Percentiles rank a stretch among this genome's conserved stretches.
phyloP scores from a whole-genome alignment of 306 rosid genomes.

The Ammopiptanthus mongolicus region DNA sequence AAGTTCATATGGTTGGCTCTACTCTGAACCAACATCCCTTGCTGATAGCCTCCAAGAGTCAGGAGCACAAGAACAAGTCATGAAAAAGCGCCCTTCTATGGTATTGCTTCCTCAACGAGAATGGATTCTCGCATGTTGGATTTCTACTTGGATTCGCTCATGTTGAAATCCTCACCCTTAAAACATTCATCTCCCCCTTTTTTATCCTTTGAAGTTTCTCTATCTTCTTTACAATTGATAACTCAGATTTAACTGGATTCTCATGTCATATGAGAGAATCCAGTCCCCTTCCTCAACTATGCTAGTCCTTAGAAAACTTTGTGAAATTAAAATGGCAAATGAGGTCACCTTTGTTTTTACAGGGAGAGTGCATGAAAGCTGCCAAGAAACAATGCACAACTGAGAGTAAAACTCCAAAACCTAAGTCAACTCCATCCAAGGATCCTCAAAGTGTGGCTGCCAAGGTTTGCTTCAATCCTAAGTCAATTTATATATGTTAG shows the following conservation, averaged over 20 bases:
- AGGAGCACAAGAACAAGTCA: conserved; percentile 23
- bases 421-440: conserved; percentile 50
- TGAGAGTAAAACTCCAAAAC: conserved; percentile 41
- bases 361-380: conserved; percentile 52
- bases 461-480: conserved; percentile 52
- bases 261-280: too few species aligned
- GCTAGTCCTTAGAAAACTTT: neutral
- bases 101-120: conserved; percentile 33
- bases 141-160: too few species aligned
- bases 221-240: too few species aligned
- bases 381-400: conserved; percentile 52
- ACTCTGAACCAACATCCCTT: conserved; percentile 33
- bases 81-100: conserved; percentile 47
- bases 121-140: too few species aligned
- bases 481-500: conserved; percentile 15
- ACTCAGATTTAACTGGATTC: too few species aligned
- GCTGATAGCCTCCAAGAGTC: conserved; percentile 34
- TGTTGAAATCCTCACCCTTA: too few species aligned
- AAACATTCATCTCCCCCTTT: too few species aligned
- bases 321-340: neutral
- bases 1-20: conserved; percentile 45
- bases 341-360: neutral
- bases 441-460: conserved; percentile 94
- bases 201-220: too few species aligned
- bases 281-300: too few species aligned